Conservation (phyloP, 331 rosid genomes). For the Spiraea crenata region DNA sequence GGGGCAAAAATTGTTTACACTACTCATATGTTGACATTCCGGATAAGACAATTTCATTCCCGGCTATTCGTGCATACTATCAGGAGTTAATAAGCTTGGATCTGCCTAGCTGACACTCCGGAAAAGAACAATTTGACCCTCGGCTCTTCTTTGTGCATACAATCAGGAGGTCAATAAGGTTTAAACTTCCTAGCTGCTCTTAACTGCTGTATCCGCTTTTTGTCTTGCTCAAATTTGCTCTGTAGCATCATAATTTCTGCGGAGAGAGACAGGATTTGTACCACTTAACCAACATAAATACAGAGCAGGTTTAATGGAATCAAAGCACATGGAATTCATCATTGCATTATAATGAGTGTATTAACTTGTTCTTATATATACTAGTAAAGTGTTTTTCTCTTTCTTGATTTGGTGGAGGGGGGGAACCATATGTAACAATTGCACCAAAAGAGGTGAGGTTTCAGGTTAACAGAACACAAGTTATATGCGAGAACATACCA, state of each 20-base stretch:
- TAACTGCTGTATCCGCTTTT: conserved; percentile 64
- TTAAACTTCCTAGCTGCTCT: conserved; percentile 83
- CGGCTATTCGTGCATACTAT: too few species aligned
- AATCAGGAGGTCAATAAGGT: conserved; percentile 48
- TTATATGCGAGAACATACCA: conserved; percentile 40
- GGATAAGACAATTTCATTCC: too few species aligned
- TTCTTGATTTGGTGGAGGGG: background rate
- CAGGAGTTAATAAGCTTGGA: too few species aligned
- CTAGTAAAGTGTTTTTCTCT: background rate
- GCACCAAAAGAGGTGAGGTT: background rate
- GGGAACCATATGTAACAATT: background rate
- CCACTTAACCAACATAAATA: background rate
- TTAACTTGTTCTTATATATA: too few species aligned
- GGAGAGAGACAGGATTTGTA: conserved; percentile 20
- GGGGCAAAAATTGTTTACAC: too few species aligned
- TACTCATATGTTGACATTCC: too few species aligned
- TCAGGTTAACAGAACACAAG: background rate
- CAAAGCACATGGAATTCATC: background rate
- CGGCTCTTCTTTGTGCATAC: background rate
- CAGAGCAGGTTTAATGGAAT: too few species aligned
- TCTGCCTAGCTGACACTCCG: too few species aligned
- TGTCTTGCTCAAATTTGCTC: conserved; percentile 77
- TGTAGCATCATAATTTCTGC: conserved; percentile 81
- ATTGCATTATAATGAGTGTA: background rate
- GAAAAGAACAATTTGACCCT: background rate